Conservation (phyloP, 768 basidiomycete genomes). For the Kwoniella sp. region DNA sequence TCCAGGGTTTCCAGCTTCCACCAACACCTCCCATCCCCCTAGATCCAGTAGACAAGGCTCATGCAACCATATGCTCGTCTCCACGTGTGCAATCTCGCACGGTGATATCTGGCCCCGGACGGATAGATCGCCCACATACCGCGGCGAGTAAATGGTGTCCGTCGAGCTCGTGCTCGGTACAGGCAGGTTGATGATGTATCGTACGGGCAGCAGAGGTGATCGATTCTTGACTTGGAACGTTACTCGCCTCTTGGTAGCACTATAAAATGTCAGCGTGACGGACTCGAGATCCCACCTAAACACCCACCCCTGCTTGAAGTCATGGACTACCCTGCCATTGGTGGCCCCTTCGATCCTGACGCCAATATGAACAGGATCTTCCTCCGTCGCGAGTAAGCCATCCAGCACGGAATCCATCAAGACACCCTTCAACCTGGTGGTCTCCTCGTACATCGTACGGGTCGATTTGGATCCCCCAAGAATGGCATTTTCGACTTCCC, state of each 20-base stretch:
- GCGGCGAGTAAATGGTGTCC: constrained; percentile 54
- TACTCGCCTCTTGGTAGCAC: constrained; percentile 40
- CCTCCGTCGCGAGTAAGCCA: constrained; percentile 74
- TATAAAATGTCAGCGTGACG: constrained; percentile 55
- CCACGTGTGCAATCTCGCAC: constrained; percentile 53
- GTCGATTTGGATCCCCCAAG: constrained; percentile 61
- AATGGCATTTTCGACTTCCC: constrained; percentile 58
- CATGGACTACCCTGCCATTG: constrained; percentile 53
- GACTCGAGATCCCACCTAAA: constrained; percentile 51
- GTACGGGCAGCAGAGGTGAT: constrained; percentile 62
- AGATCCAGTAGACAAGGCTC: constrained; percentile 65
- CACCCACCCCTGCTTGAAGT: constrained; percentile 68
- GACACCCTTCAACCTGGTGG: constrained; percentile 65
- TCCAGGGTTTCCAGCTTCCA: constrained; percentile 48
- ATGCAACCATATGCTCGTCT: constrained; percentile 59
- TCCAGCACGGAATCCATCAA: constrained; percentile 64
- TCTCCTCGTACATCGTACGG: constrained; percentile 88
- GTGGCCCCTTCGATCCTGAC: constrained; percentile 52
- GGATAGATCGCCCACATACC: constrained; percentile 65
- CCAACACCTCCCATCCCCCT: constrained; percentile 66
- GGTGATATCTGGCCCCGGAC: constrained; percentile 62
- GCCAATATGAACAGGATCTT: constrained; percentile 64
- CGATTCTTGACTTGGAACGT: constrained; percentile 65
- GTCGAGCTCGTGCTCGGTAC: constrained; percentile 24
- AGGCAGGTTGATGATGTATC: constrained; percentile 59